A percentile compares a stretch with the other conserved stretches of the same genome.
Conservation (phyloP, 164 flowering plant genomes). For the Pachysandra terminalis region DNA sequence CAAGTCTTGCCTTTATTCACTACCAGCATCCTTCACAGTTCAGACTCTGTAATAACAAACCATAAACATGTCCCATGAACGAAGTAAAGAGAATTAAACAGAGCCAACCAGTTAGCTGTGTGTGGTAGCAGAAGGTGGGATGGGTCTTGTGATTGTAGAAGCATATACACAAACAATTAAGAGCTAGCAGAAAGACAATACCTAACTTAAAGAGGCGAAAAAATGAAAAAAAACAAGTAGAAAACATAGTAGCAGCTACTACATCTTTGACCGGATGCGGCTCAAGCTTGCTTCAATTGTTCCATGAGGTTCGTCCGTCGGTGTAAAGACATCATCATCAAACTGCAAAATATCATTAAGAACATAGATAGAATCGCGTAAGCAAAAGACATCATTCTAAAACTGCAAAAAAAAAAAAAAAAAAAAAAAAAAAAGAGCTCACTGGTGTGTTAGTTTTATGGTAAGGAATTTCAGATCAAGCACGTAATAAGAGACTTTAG, state of each 20-base stretch:
- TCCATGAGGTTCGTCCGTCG: conserved; percentile 98
- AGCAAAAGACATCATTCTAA: neutral
- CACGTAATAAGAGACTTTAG: neutral
- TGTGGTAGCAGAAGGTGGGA: neutral
- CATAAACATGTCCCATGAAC: neutral
- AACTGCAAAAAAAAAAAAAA: neutral
- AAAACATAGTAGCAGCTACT: conserved; percentile 10
- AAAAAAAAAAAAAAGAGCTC: no score
- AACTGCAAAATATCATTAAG: conserved; percentile 54
- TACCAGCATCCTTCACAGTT: neutral
- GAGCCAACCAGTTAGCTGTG: neutral
- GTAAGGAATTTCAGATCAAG: neutral
- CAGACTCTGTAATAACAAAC: no score
- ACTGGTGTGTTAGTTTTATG: neutral
- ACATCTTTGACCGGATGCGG: conserved; percentile 69
- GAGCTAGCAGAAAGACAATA: neutral
- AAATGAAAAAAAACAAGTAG: neutral
- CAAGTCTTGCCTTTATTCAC: neutral
- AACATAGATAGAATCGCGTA: neutral
- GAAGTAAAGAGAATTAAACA: neutral
- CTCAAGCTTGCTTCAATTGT: conserved; percentile 84
- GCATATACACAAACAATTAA: no score
- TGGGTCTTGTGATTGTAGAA: neutral
- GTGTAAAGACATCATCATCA: conserved; percentile 79
- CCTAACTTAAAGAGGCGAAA: neutral